Evolutionary conservation across 2,329 filamentous ascomycete genomes (phyloP).

Genomic region (Dactylellina sp.): DNA sequence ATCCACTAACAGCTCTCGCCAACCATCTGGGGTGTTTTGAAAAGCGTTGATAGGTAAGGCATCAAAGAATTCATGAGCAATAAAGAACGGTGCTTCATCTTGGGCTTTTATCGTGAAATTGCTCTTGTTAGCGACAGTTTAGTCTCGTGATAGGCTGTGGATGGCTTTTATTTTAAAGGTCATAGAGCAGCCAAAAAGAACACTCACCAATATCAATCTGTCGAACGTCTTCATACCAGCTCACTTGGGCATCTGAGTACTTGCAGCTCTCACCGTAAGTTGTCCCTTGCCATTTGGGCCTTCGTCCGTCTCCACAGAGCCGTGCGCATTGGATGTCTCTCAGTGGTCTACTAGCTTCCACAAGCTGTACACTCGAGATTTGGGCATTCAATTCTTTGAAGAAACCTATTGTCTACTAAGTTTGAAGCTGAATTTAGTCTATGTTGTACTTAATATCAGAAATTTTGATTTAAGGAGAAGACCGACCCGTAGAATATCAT

Average conservation of each 20-base stretch:
- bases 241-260: slow-evolving; percentile 30
- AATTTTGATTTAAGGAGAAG: slow-evolving; percentile 13
- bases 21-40: slow-evolving; percentile 72
- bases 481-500: slow-evolving; percentile 88
- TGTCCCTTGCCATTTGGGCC: slow-evolving; percentile 28
- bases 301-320: slow-evolving; percentile 38
- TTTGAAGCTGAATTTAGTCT: slow-evolving; percentile 13
- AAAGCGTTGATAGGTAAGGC: slow-evolving; percentile 96
- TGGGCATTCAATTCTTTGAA: slow-evolving; percentile 82
- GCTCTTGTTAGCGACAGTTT: too few relatives aligned
- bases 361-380: slow-evolving; percentile 89
- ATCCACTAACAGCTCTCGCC: slow-evolving; percentile 65
- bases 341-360: slow-evolving; percentile 88
- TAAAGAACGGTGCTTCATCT: slow-evolving; percentile 85
- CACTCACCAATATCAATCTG: slow-evolving; percentile 39
- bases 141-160: background rate
- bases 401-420: slow-evolving; percentile 78
- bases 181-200: background rate
- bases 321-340: slow-evolving; percentile 34
- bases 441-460: background rate
- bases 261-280: slow-evolving; percentile 28
- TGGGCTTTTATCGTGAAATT: slow-evolving; percentile 68
- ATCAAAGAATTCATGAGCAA: slow-evolving; percentile 98
- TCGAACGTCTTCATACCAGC: slow-evolving; percentile 76
- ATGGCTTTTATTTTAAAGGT: background rate